These are phyloP conservation scores for Curvularia sp. DNA, from an alignment of 2,329 filamentous ascomycete species.

Conservation along the genomic window DNA sequence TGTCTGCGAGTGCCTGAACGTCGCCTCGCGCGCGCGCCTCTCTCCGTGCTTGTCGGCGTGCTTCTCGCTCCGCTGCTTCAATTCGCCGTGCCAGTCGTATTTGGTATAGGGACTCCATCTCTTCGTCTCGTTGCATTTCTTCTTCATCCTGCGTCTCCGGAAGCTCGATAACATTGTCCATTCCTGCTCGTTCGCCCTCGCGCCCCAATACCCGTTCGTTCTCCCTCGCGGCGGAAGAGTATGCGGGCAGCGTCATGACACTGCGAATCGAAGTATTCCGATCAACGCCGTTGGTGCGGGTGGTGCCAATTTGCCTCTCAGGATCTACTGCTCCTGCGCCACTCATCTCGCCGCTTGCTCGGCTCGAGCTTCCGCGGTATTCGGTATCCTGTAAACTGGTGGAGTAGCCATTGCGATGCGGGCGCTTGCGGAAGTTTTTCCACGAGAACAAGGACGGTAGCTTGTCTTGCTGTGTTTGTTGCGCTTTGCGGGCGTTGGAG, in stretches of 20 bases:
- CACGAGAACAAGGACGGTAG: constrained; percentile 45
- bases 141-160: constrained; percentile 82
- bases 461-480: constrained; percentile 31
- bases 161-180: constrained; percentile 87
- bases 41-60: constrained; percentile 70
- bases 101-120: constrained; percentile 93
- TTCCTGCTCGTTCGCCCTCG: constrained; percentile 88
- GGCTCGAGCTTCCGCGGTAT: constrained; percentile 30
- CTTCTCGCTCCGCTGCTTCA: constrained; percentile 78
- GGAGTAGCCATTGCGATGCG: constrained; percentile 43
- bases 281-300: constrained; percentile 64
- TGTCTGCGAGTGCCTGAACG: constrained; percentile 66
- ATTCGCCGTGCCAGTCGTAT: constrained; percentile 79
- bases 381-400: constrained; percentile 45
- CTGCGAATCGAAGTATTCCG: constrained; percentile 86
- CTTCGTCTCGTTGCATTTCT: constrained; percentile 78
- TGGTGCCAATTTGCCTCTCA: constrained; percentile 35
- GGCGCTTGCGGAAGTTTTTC: constrained; percentile 36
- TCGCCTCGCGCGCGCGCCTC: constrained; percentile 78
- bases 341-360: constrained; percentile 41
- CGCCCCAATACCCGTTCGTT: constrained; percentile 84
- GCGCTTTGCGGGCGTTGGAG: constrained; percentile 17
- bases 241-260: constrained; percentile 92
- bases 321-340: constrained; percentile 33
- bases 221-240: constrained; percentile 74